phyloP scores from a whole-genome alignment of 108 stramenopile genomes.

The Skeletonema tropicum region DNA sequence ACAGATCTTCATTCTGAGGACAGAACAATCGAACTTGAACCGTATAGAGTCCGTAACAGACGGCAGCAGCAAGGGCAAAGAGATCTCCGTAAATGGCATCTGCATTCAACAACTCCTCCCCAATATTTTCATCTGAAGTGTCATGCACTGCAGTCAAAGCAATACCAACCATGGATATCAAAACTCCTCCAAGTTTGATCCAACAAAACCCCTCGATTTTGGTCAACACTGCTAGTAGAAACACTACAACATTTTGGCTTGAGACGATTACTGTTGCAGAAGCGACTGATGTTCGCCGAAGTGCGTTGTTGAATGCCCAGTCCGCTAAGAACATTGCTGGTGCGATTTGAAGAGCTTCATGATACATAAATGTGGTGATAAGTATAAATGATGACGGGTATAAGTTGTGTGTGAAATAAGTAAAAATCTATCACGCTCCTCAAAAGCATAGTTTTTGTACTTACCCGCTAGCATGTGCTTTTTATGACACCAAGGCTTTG shows the following conservation, averaged over 20 bases:
- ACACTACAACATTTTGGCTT: constrained; percentile 28
- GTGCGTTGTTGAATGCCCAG: constrained; percentile 37
- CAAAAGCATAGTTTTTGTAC: neutral
- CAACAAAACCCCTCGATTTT: constrained; percentile 19
- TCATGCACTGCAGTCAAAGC: constrained; percentile 38
- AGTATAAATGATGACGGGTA: neutral
- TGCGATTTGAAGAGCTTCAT: constrained; percentile 17
- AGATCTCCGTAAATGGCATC: constrained; percentile 25
- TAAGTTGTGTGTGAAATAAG: too few species aligned
- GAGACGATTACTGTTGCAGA: constrained; percentile 34
- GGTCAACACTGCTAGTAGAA: constrained; percentile 25
- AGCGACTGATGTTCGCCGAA: constrained; percentile 27
- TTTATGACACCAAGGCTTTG: constrained; percentile 25
- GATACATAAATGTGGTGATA: neutral
- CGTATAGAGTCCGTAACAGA: constrained; percentile 34
- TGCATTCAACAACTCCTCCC: neutral
- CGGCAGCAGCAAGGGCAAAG: constrained; percentile 29
- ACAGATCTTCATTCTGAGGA: constrained; percentile 41
- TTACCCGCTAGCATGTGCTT: constrained; percentile 35
- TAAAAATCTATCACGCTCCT: too few species aligned
- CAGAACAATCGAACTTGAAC: constrained; percentile 36
- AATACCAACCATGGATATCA: constrained; percentile 21
- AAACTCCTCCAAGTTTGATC: constrained; percentile 22
- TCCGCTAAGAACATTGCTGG: constrained; percentile 40
- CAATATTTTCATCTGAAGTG: constrained; percentile 14